Evolutionary conservation across 2,329 filamentous ascomycete species (phyloP).

Genomic region (Triangularia setosa): DNA sequence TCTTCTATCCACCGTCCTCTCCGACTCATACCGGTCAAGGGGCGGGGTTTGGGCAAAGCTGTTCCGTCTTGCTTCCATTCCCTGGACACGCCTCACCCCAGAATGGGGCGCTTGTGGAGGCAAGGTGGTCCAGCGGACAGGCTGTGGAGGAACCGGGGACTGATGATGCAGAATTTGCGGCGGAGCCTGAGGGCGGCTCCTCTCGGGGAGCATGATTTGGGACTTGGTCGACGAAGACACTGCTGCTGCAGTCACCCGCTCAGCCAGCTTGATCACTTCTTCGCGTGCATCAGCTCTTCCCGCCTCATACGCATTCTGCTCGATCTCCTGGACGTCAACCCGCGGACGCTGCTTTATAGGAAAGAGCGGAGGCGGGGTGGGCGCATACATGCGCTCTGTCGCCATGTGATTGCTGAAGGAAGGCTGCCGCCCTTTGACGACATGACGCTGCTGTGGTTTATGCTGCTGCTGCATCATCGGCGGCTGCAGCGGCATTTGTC

Average conservation of each 20-base stretch:
- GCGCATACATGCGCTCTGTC: neutral
- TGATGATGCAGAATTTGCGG: neutral
- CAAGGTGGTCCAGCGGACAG: neutral
- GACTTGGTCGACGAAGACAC: neutral
- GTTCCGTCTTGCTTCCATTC: neutral
- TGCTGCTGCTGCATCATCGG: slow-evolving; percentile 1
- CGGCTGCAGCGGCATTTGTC: neutral
- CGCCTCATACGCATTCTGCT: slow-evolving; percentile 8
- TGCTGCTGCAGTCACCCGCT: slow-evolving; percentile 5
- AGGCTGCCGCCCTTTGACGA: neutral
- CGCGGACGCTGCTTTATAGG: neutral
- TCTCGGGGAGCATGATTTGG: neutral
- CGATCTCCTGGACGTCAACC: slow-evolving; percentile 3
- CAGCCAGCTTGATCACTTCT: slow-evolving; percentile 13
- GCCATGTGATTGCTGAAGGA: neutral
- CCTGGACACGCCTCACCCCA: neutral
- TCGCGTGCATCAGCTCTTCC: slow-evolving; percentile 10
- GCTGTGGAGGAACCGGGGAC: neutral
- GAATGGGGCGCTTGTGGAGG: neutral
- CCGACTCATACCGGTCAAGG: neutral
- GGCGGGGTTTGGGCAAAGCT: neutral
- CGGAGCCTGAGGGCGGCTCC: too few relatives aligned
- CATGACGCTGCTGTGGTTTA: neutral
- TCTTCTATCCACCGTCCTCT: neutral
- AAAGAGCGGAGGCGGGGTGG: neutral